Evolutionary conservation across 805 yeast genomes (phyloP).

Genomic region (Starmerella scarabaei): DNA sequence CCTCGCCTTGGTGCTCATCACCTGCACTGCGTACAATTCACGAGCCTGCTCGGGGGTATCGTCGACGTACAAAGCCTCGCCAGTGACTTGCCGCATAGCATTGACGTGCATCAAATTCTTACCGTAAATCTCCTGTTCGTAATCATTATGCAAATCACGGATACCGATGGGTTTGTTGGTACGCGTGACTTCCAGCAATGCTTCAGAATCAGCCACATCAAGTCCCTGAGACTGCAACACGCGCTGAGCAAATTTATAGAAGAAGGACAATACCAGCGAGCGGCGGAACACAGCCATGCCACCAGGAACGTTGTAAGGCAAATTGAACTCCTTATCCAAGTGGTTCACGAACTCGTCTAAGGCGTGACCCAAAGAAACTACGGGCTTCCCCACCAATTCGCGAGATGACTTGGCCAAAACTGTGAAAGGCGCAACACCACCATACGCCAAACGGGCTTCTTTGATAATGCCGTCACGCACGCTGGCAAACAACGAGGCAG

Average conservation of each 20-base stretch:
- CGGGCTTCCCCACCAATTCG: constrained; percentile 18
- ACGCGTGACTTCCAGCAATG: constrained; percentile 30
- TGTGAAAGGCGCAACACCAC: constrained; percentile 40
- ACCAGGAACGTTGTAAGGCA: constrained; percentile 36
- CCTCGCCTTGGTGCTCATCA: constrained; percentile 33
- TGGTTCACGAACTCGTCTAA: background rate
- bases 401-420: constrained; percentile 30
- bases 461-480: constrained; percentile 13
- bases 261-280: constrained; percentile 35
- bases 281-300: constrained; percentile 38
- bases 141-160: constrained; percentile 32
- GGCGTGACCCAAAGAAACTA: constrained; percentile 9
- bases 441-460: constrained; percentile 31
- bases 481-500: constrained; percentile 29
- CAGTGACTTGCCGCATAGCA: constrained; percentile 36
- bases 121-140: constrained; percentile 31
- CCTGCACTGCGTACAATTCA: constrained; percentile 35
- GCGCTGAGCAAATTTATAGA: constrained; percentile 33
- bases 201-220: constrained; percentile 21
- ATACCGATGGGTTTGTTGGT: constrained; percentile 26
- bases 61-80: constrained; percentile 36
- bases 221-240: constrained; percentile 18
- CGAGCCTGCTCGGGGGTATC: constrained; percentile 33
- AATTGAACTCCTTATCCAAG: constrained; percentile 30
- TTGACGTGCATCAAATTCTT: constrained; percentile 34